Evolutionary conservation across 371 early-diverging fungal genomes (phyloP).

Genomic region (Capillidium heterosporum): DNA sequence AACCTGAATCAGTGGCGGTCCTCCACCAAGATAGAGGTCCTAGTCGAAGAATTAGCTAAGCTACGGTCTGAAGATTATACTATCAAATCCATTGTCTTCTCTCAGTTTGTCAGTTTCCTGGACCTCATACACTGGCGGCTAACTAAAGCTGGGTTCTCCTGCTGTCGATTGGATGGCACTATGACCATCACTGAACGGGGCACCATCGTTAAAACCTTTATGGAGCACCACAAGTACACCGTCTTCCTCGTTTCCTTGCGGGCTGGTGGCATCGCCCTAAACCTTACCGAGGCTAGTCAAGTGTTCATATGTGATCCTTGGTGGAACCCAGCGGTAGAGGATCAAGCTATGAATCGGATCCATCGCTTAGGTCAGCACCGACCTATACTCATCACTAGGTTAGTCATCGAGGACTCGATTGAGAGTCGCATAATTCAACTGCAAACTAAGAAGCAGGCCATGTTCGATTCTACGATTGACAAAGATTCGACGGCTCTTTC

Average conservation of each 20-base stretch:
- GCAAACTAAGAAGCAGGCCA: constrained; percentile 86
- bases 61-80: constrained; percentile 60
- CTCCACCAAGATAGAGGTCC: constrained; percentile 79
- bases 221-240: constrained; percentile 60
- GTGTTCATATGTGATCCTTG: constrained; percentile 82
- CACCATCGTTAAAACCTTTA: constrained; percentile 57
- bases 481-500: constrained; percentile 42
- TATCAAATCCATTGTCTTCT: constrained; percentile 71
- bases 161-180: constrained; percentile 84
- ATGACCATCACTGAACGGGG: constrained; percentile 75
- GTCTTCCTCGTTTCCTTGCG: constrained; percentile 79
- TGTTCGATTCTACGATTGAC: constrained; percentile 83
- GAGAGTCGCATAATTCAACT: constrained; percentile 84
- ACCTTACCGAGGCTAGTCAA: constrained; percentile 83
- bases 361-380: constrained; percentile 79
- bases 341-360: constrained; percentile 80
- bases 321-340: constrained; percentile 76
- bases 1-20: constrained; percentile 71
- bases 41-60: constrained; percentile 72
- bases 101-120: constrained; percentile 84
- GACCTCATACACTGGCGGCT: constrained; percentile 89
- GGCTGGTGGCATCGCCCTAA: constrained; percentile 92
- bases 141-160: constrained; percentile 79
- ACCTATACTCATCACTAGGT: constrained; percentile 69
- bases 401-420: constrained; percentile 90